These are phyloP conservation scores for Pneumocystis jirovecii DNA, from an alignment of 1,139 yeast genomes.

Conservation along the genomic window DNA sequence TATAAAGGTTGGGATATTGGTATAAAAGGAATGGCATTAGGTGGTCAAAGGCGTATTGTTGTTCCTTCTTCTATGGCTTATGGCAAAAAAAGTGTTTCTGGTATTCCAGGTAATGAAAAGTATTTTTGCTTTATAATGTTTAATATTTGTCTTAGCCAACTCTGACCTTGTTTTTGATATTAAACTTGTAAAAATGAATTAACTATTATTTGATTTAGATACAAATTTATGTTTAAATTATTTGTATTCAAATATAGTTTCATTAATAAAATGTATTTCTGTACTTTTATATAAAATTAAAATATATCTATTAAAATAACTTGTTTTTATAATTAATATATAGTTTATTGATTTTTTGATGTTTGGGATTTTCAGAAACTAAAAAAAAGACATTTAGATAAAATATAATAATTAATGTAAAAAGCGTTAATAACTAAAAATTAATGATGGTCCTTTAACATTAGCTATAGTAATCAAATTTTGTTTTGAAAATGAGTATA, in stretches of 20 bases:
- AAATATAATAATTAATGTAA: not conserved
- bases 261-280: not conserved
- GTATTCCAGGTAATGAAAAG: conserved; percentile 44
- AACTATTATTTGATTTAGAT: conserved; percentile 17
- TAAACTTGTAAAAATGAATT: conserved; percentile 80
- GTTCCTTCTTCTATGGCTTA: conserved; percentile 95
- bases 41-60: conserved; percentile 96
- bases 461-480: not conserved
- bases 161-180: conserved; percentile 92
- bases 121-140: not conserved
- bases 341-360: too few relatives aligned
- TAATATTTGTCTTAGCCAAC: conserved; percentile 28
- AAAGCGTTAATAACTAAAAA: not conserved
- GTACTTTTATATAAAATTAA: not conserved
- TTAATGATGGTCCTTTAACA: not conserved
- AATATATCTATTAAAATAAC: not conserved
- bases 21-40: conserved; percentile 96
- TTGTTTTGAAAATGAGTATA: not conserved
- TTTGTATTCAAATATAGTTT: not conserved
- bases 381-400: not conserved
- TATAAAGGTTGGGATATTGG: conserved; percentile 81
- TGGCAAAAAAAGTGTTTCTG: conserved; percentile 85
- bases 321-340: not conserved
- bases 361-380: not conserved
- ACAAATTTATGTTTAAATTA: not conserved